Percentiles rank a stretch among this genome's conserved stretches.
Evolutionary conservation across 75 land plant species (phyloP).

Genomic region (Pinus tabuliformis): DNA sequence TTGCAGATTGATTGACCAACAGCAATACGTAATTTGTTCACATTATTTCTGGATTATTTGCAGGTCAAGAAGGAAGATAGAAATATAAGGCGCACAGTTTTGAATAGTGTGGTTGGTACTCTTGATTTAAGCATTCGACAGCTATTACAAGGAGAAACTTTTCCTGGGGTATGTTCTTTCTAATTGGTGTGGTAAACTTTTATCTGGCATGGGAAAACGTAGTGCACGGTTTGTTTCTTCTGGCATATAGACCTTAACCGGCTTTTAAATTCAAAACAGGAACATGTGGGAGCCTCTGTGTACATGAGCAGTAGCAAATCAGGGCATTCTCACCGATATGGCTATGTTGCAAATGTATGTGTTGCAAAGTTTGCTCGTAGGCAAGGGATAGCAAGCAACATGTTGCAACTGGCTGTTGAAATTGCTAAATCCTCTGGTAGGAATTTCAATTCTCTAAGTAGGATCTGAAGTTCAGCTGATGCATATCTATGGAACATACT

Average conservation of each 20-base stretch:
- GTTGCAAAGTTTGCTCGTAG: conserved; percentile 72
- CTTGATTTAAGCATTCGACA: conserved; percentile 63
- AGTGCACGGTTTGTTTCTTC: not conserved
- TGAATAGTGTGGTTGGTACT: conserved; percentile 65
- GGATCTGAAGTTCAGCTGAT: not conserved
- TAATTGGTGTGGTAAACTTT: not conserved
- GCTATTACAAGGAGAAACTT: conserved; percentile 52
- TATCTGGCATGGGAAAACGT: not conserved
- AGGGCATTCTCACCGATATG: conserved; percentile 30
- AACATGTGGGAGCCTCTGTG: not conserved
- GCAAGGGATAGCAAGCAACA: conserved; percentile 59
- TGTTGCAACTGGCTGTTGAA: conserved; percentile 52
- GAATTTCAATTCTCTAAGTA: not conserved
- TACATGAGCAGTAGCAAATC: conserved; percentile 19
- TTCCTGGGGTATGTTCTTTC: conserved; percentile 47
- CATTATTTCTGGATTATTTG: not conserved
- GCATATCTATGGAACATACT: not conserved
- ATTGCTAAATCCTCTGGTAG: conserved; percentile 39
- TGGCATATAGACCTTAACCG: not conserved
- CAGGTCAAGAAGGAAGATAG: conserved; percentile 50
- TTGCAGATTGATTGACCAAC: not conserved
- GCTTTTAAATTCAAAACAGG: conserved; percentile 1
- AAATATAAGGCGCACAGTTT: conserved; percentile 33
- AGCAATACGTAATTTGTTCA: not conserved
- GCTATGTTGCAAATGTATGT: conserved; percentile 76